phyloP scores from a whole-genome alignment of 306 rosid genomes.

The Aeschynomene evenia region DNA sequence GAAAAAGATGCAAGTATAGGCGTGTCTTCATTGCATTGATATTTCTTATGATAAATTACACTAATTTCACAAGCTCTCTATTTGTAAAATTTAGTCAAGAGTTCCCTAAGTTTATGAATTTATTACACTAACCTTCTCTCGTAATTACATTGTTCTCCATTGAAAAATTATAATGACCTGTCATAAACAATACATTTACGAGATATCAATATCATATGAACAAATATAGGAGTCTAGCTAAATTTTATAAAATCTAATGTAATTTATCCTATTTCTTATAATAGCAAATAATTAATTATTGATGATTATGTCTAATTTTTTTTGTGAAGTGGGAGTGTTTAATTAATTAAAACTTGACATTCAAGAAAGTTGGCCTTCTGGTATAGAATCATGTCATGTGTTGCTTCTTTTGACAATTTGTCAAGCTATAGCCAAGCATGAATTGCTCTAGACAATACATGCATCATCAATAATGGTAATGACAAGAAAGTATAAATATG shows the following conservation, averaged over 20 bases:
- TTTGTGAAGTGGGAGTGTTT: not conserved
- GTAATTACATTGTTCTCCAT: too few species aligned
- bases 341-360: conserved; percentile 18
- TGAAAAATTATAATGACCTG: too few species aligned
- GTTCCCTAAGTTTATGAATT: too few species aligned
- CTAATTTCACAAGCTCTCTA: too few species aligned
- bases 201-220: too few species aligned
- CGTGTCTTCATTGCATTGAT: not conserved
- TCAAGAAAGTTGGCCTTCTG: conserved; percentile 18
- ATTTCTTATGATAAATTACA: not conserved
- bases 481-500: conserved; percentile 1
- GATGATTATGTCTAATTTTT: conserved; percentile 28
- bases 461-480: conserved; percentile 21
- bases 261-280: too few species aligned
- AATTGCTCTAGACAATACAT: conserved; percentile 18
- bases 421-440: not conserved
- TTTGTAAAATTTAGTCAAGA: too few species aligned
- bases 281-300: not conserved
- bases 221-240: too few species aligned
- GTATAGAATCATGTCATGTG: conserved; percentile 23
- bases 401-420: conserved; percentile 8
- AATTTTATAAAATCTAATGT: too few species aligned
- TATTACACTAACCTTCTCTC: too few species aligned
- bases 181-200: too few species aligned
- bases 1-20: not conserved